Conservation (phyloP, 1,284 basidiomycete genomes). For the Fomitiporia mediterranea region DNA sequence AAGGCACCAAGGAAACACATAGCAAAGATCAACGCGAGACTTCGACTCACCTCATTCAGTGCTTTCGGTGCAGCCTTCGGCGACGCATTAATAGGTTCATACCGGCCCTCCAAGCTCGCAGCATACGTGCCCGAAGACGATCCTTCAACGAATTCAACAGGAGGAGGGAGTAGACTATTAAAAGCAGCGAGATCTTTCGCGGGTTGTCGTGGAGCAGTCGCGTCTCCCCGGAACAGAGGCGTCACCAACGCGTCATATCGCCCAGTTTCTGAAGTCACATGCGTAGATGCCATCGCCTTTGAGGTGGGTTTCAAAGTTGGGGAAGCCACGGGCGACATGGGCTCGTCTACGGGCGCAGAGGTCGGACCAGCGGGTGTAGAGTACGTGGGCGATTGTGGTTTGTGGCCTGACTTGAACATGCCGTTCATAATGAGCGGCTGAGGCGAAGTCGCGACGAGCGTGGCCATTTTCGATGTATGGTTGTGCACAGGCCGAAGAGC, state of each 20-base stretch:
- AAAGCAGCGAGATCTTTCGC: constrained; percentile 67
- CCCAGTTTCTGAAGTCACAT: not conserved
- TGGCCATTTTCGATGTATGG: constrained; percentile 2
- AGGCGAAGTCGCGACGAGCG: constrained; percentile 15
- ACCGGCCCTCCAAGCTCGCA: constrained; percentile 55
- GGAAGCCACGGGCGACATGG: not conserved
- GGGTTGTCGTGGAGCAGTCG: constrained; percentile 52
- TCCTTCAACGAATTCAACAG: constrained; percentile 76
- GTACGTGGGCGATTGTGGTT: constrained; percentile 7
- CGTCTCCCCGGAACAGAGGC: constrained; percentile 31
- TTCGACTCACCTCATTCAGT: not conserved
- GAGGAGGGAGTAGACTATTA: constrained; percentile 66
- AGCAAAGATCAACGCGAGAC: not conserved
- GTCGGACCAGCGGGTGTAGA: not conserved
- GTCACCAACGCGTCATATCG: not conserved
- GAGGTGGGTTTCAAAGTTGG: not conserved
- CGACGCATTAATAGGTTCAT: constrained; percentile 69
- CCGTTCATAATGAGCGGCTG: constrained; percentile 4
- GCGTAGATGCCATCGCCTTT: not conserved
- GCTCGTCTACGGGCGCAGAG: not conserved
- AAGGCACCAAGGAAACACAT: not conserved
- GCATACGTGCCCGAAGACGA: constrained; percentile 69
- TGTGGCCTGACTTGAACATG: not conserved
- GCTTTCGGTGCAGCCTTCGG: constrained; percentile 27
- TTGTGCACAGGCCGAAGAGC: not conserved